Evolutionary conservation across 257 asterid genomes (phyloP).

Genomic region (Nicotiana benthamiana): DNA sequence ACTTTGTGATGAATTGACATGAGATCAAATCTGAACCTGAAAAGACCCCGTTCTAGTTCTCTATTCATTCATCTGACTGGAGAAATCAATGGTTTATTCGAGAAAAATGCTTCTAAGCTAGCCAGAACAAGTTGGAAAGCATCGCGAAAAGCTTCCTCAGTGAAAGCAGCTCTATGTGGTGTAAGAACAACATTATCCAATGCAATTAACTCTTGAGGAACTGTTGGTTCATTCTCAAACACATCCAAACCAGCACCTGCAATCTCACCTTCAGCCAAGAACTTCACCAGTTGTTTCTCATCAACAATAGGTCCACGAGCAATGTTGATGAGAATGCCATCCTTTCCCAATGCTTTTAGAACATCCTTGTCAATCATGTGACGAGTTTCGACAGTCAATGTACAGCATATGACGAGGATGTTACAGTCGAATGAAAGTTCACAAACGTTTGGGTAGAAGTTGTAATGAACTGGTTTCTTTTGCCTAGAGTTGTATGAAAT

Average conservation of each 20-base stretch:
- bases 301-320: conserved; percentile 37
- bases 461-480: conserved; percentile 13
- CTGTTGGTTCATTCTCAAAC: conserved; percentile 49
- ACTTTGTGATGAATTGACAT: neutral
- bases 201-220: conserved; percentile 28
- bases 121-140: conserved; percentile 28
- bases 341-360: conserved; percentile 23
- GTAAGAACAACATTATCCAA: conserved; percentile 22
- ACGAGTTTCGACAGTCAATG: conserved; percentile 14
- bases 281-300: conserved; percentile 40
- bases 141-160: conserved; percentile 29
- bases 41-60: neutral
- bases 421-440: conserved; percentile 23
- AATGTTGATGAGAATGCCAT: conserved; percentile 24
- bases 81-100: conserved; percentile 38
- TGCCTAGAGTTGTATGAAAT: conserved; percentile 35
- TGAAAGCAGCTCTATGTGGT: conserved; percentile 27
- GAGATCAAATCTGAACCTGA: neutral
- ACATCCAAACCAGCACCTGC: conserved; percentile 70
- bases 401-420: conserved; percentile 22
- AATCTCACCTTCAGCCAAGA: conserved; percentile 35
- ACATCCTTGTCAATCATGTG: conserved; percentile 29
- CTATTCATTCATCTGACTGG: neutral
- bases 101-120: conserved; percentile 57
- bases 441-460: conserved; percentile 5